Evolutionary conservation across 2,329 filamentous ascomycete species (phyloP), one percentile per base, ranked within the genome.

Genomic region (Colletotrichum plurivorum): DNA sequence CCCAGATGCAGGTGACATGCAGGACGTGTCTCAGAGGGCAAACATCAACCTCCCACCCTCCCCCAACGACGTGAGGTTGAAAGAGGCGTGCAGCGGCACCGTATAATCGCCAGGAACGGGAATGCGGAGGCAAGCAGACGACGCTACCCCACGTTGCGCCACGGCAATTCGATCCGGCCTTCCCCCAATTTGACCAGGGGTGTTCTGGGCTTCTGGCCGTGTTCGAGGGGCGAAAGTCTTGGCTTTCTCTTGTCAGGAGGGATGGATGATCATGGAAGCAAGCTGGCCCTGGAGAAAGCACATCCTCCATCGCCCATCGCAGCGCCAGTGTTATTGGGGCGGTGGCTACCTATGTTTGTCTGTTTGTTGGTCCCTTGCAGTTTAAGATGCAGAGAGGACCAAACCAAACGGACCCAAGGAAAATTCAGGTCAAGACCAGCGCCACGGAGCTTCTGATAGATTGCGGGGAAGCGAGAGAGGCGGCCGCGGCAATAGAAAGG

Each of bases 101-200:
- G 48, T 48, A 59, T 49, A 36, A 36, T 36, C 25, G 61, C 66
- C 66, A 65, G 66, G 62, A 69, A 69, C 66, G 61, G 59, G 66
- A 69, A 69, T 65, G 55, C 66, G 66, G 66, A 69, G 54, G 66
- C 61, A 69, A 62, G 49, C 31, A 36, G 20, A 59, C 3, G 55
- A 48, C 66, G 48, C 61, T 43, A 48, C 61, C 55, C 65, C 66
- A 66, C 61, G 66, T 60, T 59, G 55, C 20, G 66, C 18, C 54
- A 48, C 66, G 61, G 66, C 49, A 60, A 46, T 69, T 66, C 66
- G 66, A 60, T 45, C 66, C 66, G 66, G 27, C 31, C 62, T 69
- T 69, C 66, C 66, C 54, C 31, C 31, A 36, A 54, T 48, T 54
- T 22, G 27, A 51, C 31, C 10, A n/a, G 59, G 63, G 51, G 64